phyloP scores from a whole-genome alignment of 1,139 yeast genomes.

The Yamadazyma conglobata region DNA sequence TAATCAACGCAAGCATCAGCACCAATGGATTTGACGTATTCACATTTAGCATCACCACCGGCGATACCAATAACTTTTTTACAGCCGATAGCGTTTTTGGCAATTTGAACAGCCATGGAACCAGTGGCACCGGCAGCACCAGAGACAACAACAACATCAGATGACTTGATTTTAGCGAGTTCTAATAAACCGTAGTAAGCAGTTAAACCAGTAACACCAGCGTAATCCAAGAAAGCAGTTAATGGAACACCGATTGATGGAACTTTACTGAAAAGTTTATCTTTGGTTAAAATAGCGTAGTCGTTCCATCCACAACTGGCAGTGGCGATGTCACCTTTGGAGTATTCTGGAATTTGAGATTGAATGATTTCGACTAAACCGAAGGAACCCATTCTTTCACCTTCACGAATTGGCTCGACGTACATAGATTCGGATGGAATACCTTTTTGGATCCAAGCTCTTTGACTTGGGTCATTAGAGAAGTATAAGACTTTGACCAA shows the following conservation, averaged over 20 bases:
- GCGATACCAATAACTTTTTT: conserved; percentile 61
- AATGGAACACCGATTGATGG: conserved; percentile 25
- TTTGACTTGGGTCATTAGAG: conserved; percentile 69
- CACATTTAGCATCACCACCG: conserved; percentile 56
- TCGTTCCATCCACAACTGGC: conserved; percentile 31
- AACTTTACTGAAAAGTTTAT: conserved; percentile 20
- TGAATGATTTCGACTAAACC: conserved; percentile 51
- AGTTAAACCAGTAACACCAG: conserved; percentile 59
- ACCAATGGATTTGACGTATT: conserved; percentile 54
- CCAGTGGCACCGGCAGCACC: conserved; percentile 77
- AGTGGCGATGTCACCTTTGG: conserved; percentile 42
- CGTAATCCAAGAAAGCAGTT: conserved; percentile 22
- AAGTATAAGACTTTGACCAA: conserved; percentile 45
- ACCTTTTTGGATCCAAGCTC: conserved; percentile 53
- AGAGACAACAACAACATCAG: conserved; percentile 42
- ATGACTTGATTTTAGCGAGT: conserved; percentile 38
- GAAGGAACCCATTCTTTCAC: conserved; percentile 46
- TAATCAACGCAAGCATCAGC: conserved; percentile 56
- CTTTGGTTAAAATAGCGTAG: conserved; percentile 21
- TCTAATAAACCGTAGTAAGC: conserved; percentile 56
- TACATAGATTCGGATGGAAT: conserved; percentile 42
- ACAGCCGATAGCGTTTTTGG: conserved; percentile 52
- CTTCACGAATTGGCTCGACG: conserved; percentile 43
- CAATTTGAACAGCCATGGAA: conserved; percentile 56
- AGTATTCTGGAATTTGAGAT: conserved; percentile 34